Percentiles rank a stretch among this genome's conserved stretches.
These are phyloP conservation scores for Solanum stenotomum DNA, from an alignment of 257 asterid genomes.

Conservation along the genomic window DNA sequence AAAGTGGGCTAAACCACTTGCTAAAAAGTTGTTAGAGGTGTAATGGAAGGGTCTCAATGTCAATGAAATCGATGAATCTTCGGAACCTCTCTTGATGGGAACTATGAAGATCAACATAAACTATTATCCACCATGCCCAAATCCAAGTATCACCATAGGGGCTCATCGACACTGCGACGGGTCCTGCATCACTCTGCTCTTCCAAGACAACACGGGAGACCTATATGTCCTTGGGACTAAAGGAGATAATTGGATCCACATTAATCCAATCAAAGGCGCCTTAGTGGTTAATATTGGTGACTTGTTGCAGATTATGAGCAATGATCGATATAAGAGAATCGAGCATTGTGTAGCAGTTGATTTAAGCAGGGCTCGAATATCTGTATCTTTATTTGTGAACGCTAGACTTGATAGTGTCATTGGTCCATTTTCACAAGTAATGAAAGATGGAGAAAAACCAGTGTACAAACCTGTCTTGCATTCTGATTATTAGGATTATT, in stretches of 20 bases:
- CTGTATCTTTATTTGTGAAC: slow-evolving; percentile 31
- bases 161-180: slow-evolving; percentile 34
- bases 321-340: slow-evolving; percentile 38
- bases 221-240: slow-evolving; percentile 29
- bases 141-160: slow-evolving; percentile 37
- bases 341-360: slow-evolving; percentile 39
- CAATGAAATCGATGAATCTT: slow-evolving; percentile 19
- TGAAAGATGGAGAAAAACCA: slow-evolving; percentile 26
- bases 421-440: slow-evolving; percentile 28
- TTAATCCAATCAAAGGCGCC: slow-evolving; percentile 28
- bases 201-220: slow-evolving; percentile 46
- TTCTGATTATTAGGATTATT: slow-evolving; percentile 40
- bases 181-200: slow-evolving; percentile 35
- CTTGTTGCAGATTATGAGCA: slow-evolving; percentile 39
- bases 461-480: slow-evolving; percentile 22
- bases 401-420: slow-evolving; percentile 23
- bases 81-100: slow-evolving; percentile 37
- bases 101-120: slow-evolving; percentile 13
- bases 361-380: slow-evolving; percentile 23
- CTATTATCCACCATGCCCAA: slow-evolving; percentile 40
- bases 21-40: slow-evolving; percentile 21
- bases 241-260: slow-evolving; percentile 33
- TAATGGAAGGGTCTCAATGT: slow-evolving; percentile 30
- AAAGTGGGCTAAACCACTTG: slow-evolving; percentile 28
- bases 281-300: slow-evolving; percentile 39